Conservation (phyloP, 2,329 filamentous ascomycete species). For the Sporothrix inflata region DNA sequence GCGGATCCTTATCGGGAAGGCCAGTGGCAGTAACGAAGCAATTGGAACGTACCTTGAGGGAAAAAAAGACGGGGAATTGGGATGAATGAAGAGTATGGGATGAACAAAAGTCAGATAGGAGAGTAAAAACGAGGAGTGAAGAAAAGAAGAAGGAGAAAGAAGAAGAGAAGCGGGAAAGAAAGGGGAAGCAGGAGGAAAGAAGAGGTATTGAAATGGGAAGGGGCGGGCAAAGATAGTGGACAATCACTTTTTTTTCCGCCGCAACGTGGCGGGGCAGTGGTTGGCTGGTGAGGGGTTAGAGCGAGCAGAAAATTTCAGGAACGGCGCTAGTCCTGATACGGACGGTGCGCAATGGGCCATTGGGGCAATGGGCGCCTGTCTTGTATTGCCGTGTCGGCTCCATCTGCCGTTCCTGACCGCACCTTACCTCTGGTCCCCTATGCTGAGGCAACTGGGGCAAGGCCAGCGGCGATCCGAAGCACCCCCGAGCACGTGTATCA, state of each 20-base stretch:
- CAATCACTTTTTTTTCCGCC: slow-evolving; percentile 22
- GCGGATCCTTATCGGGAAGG: neutral
- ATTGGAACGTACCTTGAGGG: slow-evolving; percentile 28
- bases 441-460: neutral
- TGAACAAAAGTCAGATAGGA: slow-evolving; percentile 33
- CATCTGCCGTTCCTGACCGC: slow-evolving; percentile 21
- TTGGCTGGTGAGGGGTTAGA: slow-evolving; percentile 31
- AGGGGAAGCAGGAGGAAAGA: slow-evolving; percentile 33
- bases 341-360: neutral
- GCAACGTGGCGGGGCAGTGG: slow-evolving; percentile 26
- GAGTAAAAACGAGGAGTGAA: slow-evolving; percentile 15
- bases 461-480: neutral
- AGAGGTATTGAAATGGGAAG: slow-evolving; percentile 28
- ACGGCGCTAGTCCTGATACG: slow-evolving; percentile 22
- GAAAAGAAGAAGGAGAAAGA: slow-evolving; percentile 36
- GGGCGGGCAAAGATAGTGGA: slow-evolving; percentile 23
- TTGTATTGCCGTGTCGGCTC: slow-evolving; percentile 18
- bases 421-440: neutral
- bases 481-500: neutral
- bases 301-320: slow-evolving; percentile 31
- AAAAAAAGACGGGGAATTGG: slow-evolving; percentile 33
- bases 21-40: neutral
- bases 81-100: neutral
- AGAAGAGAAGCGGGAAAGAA: slow-evolving; percentile 34
- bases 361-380: slow-evolving; percentile 12